Conservation (phyloP, 2,329 filamentous ascomycete species). For the Elsinoe australis region DNA sequence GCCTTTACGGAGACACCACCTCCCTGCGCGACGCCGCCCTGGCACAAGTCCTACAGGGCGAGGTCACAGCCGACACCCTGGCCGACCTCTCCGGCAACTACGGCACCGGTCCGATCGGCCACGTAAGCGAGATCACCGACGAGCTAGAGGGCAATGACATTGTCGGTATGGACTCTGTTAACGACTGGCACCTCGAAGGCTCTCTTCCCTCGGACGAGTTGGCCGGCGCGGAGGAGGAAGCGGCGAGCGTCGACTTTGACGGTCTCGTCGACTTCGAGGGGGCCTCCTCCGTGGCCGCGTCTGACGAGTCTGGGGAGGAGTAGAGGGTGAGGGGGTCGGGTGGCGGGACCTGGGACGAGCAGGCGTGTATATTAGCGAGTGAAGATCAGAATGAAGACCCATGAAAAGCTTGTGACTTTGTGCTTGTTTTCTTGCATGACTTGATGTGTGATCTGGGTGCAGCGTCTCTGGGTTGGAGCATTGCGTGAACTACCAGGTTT, state of each 20-base stretch:
- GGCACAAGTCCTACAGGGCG: neutral
- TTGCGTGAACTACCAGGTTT: too few relatives aligned
- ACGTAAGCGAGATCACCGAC: too few relatives aligned
- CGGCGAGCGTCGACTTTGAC: neutral
- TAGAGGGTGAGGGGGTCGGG: neutral
- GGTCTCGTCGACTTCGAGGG: constrained; percentile 1
- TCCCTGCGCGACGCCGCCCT: neutral
- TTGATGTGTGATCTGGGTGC: too few relatives aligned
- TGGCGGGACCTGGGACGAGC: neutral
- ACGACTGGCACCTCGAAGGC: neutral
- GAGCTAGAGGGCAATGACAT: too few relatives aligned
- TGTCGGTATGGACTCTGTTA: too few relatives aligned
- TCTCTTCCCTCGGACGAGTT: neutral
- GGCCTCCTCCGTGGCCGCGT: neutral
- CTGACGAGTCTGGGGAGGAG: neutral
- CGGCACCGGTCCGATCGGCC: neutral
- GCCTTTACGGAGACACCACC: neutral
- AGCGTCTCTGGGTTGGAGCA: too few relatives aligned
- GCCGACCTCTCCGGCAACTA: neutral
- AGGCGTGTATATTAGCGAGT: neutral
- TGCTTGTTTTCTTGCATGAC: too few relatives aligned
- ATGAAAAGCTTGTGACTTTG: too few relatives aligned
- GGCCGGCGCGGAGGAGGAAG: constrained; percentile 3
- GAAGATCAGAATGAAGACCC: too few relatives aligned
- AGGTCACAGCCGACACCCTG: neutral